These are phyloP conservation scores for Ceratobasidium theobromae DNA, from an alignment of 1,284 basidiomycete species.

Conservation along the genomic window DNA sequence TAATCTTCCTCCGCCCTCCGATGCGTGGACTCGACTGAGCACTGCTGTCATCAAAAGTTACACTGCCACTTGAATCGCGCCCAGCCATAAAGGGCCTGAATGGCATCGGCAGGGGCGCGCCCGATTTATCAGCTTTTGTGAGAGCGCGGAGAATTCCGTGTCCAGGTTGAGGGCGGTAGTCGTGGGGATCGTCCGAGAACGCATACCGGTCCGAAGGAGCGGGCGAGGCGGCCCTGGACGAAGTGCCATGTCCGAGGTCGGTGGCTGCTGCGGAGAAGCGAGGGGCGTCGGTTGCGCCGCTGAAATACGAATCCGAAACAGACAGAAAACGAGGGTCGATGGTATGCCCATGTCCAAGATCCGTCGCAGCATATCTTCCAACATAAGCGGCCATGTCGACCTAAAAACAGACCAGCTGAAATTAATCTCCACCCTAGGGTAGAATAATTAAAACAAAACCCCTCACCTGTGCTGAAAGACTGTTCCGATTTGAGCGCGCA, in stretches of 20 bases:
- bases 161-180: neutral
- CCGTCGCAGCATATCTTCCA: neutral
- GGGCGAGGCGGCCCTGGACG: conserved; percentile 3
- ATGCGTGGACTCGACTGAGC: conserved; percentile 18
- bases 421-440: neutral
- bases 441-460: neutral
- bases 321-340: neutral
- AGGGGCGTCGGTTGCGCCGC: neutral
- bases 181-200: conserved; percentile 19
- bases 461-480: conserved; percentile 1
- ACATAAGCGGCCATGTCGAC: neutral
- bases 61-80: conserved; percentile 21
- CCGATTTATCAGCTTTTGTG: conserved; percentile 1
- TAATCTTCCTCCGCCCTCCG: conserved; percentile 15
- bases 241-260: conserved; percentile 7
- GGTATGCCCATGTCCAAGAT: neutral
- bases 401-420: neutral
- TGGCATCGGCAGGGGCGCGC: conserved; percentile 9
- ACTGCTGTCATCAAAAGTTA: conserved; percentile 28
- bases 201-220: conserved; percentile 15
- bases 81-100: conserved; percentile 12
- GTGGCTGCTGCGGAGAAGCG: conserved; percentile 6
- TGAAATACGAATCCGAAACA: neutral
- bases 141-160: conserved; percentile 15
- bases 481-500: conserved; percentile 25